Conservation (phyloP, 805 yeast genomes). For the Saccharomyces mikatae region DNA sequence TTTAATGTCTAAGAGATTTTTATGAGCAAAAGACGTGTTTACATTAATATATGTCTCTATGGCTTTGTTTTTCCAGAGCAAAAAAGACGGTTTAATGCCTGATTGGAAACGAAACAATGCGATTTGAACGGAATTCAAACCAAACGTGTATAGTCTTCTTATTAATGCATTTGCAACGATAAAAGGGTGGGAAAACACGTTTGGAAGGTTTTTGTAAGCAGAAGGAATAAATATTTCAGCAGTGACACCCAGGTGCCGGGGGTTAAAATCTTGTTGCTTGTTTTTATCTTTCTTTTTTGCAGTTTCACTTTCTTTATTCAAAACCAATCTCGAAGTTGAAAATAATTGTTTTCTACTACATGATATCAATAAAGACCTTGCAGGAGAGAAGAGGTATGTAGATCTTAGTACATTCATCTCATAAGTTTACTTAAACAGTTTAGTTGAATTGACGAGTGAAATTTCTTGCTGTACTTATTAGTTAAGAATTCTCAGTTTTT, state of each 20-base stretch:
- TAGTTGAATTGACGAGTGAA: background rate
- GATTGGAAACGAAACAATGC: constrained; percentile 65
- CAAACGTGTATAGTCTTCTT: constrained; percentile 55
- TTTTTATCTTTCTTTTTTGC: constrained; percentile 3
- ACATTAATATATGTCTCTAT: constrained; percentile 67
- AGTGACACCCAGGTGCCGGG: constrained; percentile 36
- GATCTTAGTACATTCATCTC: background rate
- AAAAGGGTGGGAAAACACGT: constrained; percentile 35
- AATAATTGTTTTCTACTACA: background rate
- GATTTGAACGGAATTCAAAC: constrained; percentile 60
- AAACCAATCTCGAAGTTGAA: constrained; percentile 2
- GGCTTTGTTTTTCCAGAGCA: constrained; percentile 80
- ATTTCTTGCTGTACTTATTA: background rate
- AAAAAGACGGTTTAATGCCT: constrained; percentile 54
- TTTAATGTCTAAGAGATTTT: constrained; percentile 40
- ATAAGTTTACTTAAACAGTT: background rate
- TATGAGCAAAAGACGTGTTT: constrained; percentile 72
- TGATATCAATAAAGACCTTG: background rate
- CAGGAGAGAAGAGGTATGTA: background rate
- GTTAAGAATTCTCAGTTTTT: background rate
- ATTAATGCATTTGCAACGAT: constrained; percentile 39
- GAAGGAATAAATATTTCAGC: constrained; percentile 46
- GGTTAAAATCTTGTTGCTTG: constrained; percentile 26
- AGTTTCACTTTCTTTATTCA: constrained; percentile 2
- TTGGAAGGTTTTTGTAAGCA: constrained; percentile 39